phyloP scores from a whole-genome alignment of 2,329 filamentous ascomycete species.

The Simplicillium sp. region DNA sequence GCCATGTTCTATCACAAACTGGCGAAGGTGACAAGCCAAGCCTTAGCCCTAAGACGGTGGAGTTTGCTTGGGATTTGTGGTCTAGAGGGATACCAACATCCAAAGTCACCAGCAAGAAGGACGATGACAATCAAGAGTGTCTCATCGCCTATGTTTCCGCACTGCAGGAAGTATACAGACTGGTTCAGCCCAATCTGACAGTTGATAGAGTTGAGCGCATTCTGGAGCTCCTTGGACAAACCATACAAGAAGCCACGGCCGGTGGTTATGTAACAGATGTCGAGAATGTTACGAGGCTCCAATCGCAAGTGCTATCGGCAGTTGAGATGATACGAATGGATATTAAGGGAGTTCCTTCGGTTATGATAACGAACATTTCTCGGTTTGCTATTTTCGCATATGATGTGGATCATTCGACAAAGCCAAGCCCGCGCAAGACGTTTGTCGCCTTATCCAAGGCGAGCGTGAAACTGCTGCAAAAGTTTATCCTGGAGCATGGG shows the following conservation, averaged over 20 bases:
- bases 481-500: slow-evolving; percentile 49
- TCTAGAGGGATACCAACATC: slow-evolving; percentile 51
- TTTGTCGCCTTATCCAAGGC: slow-evolving; percentile 85
- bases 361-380: slow-evolving; percentile 60
- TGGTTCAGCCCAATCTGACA: slow-evolving; percentile 57
- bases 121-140: slow-evolving; percentile 65
- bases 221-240: slow-evolving; percentile 59
- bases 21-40: slow-evolving; percentile 30
- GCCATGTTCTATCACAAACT: slow-evolving; percentile 48
- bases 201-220: slow-evolving; percentile 56
- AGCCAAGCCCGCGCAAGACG: slow-evolving; percentile 49
- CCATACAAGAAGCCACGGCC: slow-evolving; percentile 60
- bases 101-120: slow-evolving; percentile 21
- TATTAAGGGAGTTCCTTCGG: slow-evolving; percentile 52
- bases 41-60: slow-evolving; percentile 43
- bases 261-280: slow-evolving; percentile 62
- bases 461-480: slow-evolving; percentile 62
- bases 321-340: slow-evolving; percentile 61
- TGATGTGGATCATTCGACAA: slow-evolving; percentile 23
- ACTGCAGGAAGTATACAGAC: slow-evolving; percentile 67
- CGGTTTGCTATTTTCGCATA: slow-evolving; percentile 66
- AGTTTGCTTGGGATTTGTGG: slow-evolving; percentile 62
- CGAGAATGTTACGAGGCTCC: slow-evolving; percentile 64
- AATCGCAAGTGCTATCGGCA: slow-evolving; percentile 58
- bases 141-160: slow-evolving; percentile 76